Base-by-base conservation (phyloP, 805 yeast genomes). In the Saturnispora dispora region DNA sequence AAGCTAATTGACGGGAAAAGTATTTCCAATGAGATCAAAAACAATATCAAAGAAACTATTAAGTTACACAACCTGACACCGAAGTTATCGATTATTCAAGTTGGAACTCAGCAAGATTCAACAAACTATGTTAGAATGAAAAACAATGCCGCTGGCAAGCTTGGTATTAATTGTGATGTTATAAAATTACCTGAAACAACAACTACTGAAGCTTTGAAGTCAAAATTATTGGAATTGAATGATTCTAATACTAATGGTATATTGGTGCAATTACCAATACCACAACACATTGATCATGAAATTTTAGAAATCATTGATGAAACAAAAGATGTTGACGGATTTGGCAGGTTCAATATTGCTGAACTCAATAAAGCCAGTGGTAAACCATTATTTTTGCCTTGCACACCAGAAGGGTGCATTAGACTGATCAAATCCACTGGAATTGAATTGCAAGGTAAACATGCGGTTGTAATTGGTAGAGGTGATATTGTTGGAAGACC, bases 401-500 rank as follows among this genome's bases (percentile, higher is more conserved):
- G 95, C 65, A 86, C 95, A 20, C 95, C 95, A 48, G 77, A 83
- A 66, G 95, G 95, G 27, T 80, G 85, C 58, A 76, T 86, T 68
- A 77, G 78, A 60, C 70, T 86, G 56, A 70, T 86, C 53, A 69
- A 78, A 56, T 74, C 77, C 55, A 73, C 85, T 32, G 76, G 79
- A 18, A 76, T 83, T 22, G 66, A 70, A 8, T 63, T 85, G 45
- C 63, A 70, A 32, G 93, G 93, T 55, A 76, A 82, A 54, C 75
- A 79, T 60, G 91, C 90, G n/a, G 93, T 86, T 41, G 89, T 86
- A 22, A 70, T 86, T 56, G 95, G 95, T 46, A 77, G 95, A 69
- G 83, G 90, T 37, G 91, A 86, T 67, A 86, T 86, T 57, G 95
- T 86, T 30, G 95, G 95, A 54, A 78, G 82, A 50, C 95, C 95